A percentile compares a stretch with the other conserved stretches of the same genome.
phyloP scores from a whole-genome alignment of 768 basidiomycete species.

The Suillus subluteus region DNA sequence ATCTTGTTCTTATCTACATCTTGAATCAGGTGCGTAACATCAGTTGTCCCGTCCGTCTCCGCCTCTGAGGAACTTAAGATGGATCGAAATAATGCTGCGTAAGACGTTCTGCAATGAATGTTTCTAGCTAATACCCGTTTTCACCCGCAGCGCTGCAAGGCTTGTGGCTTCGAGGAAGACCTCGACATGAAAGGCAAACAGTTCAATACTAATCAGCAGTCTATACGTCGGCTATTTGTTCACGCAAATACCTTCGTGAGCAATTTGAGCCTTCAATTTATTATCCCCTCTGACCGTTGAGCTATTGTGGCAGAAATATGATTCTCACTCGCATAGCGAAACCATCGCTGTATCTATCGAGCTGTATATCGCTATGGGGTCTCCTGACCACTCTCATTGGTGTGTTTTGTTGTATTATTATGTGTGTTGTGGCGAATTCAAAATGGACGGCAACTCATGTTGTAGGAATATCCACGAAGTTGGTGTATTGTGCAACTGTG shows the following conservation, averaged over 20 bases:
- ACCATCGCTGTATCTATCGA: constrained; percentile 65
- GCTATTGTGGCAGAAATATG: constrained; percentile 52
- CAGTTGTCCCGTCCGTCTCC: not conserved
- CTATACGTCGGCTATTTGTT: constrained; percentile 70
- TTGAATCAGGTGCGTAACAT: constrained; percentile 42
- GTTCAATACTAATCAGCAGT: constrained; percentile 67
- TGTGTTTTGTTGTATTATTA: constrained; percentile 18
- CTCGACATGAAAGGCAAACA: constrained; percentile 58
- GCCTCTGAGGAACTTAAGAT: constrained; percentile 29
- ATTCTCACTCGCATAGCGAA: constrained; percentile 62
- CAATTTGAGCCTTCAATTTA: constrained; percentile 5
- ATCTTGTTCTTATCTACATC: constrained; percentile 46
- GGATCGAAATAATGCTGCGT: constrained; percentile 69
- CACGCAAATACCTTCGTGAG: constrained; percentile 73
- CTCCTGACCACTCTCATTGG: constrained; percentile 54
- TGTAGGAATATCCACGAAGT: too few species aligned
- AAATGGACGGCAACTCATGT: not conserved
- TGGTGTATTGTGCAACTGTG: too few species aligned
- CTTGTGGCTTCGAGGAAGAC: constrained; percentile 61
- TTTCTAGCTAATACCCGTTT: not conserved
- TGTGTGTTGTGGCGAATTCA: not conserved
- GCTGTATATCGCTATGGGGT: constrained; percentile 73
- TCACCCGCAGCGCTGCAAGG: constrained; percentile 56
- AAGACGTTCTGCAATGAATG: constrained; percentile 21
- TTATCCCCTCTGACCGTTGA: not conserved